Evolutionary conservation across 495 filamentous ascomycete species (phyloP).

Genomic region (Wilcoxina mikolae): DNA sequence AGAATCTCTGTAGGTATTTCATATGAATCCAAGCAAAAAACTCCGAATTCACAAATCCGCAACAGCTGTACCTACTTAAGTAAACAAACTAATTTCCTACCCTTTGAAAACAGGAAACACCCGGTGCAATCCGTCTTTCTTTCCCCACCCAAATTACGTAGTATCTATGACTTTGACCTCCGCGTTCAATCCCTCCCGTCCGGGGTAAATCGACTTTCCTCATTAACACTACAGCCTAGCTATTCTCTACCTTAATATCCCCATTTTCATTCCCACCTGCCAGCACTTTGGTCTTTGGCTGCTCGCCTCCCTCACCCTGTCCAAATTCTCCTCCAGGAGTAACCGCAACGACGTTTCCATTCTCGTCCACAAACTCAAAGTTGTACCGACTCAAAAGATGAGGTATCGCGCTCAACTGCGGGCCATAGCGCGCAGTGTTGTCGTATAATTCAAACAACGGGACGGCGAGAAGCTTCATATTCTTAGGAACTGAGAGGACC

Average conservation of each 20-base stretch:
- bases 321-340: slow-evolving; percentile 56
- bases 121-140: no score
- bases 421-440: slow-evolving; percentile 86
- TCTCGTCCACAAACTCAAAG: slow-evolving; percentile 96
- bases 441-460: slow-evolving; percentile 96
- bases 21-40: no score
- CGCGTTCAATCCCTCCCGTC: no score
- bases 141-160: no score
- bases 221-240: no score
- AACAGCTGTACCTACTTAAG: no score
- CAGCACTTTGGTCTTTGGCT: slow-evolving; percentile 54
- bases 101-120: no score
- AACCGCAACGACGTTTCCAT: slow-evolving; percentile 68
- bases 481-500: slow-evolving; percentile 94
- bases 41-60: no score
- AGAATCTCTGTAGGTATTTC: no score
- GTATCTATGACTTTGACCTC: no score
- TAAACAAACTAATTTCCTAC: no score
- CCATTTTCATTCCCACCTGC: slow-evolving; percentile 45
- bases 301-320: slow-evolving; percentile 36
- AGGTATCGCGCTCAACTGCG: slow-evolving; percentile 88
- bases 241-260: background rate
- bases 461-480: slow-evolving; percentile 97
- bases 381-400: slow-evolving; percentile 87
- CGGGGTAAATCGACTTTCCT: no score